Evolutionary conservation across 805 yeast species (phyloP).

Genomic region (Dipodascus albidus): DNA sequence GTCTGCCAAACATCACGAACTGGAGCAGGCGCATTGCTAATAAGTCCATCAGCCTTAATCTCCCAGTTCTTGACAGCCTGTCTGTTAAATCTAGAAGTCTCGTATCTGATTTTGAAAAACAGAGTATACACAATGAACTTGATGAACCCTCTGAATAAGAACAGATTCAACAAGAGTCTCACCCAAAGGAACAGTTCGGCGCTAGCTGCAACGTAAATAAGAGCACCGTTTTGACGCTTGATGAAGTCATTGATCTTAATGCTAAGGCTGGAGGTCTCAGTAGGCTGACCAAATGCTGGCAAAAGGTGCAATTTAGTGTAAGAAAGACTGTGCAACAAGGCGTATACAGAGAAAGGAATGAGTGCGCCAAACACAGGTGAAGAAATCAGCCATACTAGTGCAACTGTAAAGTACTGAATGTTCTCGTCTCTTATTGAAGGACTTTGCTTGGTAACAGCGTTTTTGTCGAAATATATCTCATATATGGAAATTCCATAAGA

Average conservation of each 20-base stretch:
- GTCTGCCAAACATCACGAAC: not conserved
- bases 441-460: slow-evolving; percentile 19
- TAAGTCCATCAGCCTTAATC: slow-evolving; percentile 48
- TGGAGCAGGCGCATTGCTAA: slow-evolving; percentile 23
- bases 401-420: slow-evolving; percentile 55
- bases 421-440: slow-evolving; percentile 46
- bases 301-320: slow-evolving; percentile 54
- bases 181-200: slow-evolving; percentile 35
- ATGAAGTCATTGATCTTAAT: slow-evolving; percentile 33
- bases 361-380: slow-evolving; percentile 50
- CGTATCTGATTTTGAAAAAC: slow-evolving; percentile 70
- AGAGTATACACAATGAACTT: slow-evolving; percentile 37
- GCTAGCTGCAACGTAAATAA: slow-evolving; percentile 47
- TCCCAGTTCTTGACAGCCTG: slow-evolving; percentile 57
- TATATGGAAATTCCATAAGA: slow-evolving; percentile 68
- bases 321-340: slow-evolving; percentile 71
- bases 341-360: slow-evolving; percentile 64
- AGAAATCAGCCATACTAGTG: slow-evolving; percentile 45
- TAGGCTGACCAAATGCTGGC: slow-evolving; percentile 41
- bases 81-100: slow-evolving; percentile 63
- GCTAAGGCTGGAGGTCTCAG: slow-evolving; percentile 20
- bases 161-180: not conserved
- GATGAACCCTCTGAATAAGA: slow-evolving; percentile 14
- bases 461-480: slow-evolving; percentile 35
- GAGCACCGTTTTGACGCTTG: slow-evolving; percentile 43